Evolutionary conservation across 2,329 filamentous ascomycete genomes (phyloP).

Genomic region (Fusarium armeniacum): DNA sequence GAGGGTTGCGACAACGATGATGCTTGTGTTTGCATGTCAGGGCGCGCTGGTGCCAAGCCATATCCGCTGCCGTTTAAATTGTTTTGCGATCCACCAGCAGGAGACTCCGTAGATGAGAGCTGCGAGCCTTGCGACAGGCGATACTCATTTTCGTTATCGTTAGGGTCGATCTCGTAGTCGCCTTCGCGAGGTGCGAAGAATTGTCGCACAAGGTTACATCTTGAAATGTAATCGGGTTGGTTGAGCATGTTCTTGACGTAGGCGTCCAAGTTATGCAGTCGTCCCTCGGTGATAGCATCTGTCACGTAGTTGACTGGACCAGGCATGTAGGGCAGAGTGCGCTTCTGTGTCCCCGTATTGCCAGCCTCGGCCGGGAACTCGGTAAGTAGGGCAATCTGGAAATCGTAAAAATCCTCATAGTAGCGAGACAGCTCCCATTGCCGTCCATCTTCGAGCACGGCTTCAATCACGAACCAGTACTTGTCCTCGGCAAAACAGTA

Average conservation of each 20-base stretch:
- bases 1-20: conserved; percentile 56
- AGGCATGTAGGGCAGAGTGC: conserved; percentile 95
- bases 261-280: conserved; percentile 91
- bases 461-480: conserved; percentile 98
- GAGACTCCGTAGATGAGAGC: conserved; percentile 74
- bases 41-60: conserved; percentile 62
- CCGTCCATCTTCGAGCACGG: conserved; percentile 87
- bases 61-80: conserved; percentile 72
- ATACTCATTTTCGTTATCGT: conserved; percentile 80
- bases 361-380: conserved; percentile 94
- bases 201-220: conserved; percentile 85
- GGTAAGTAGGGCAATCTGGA: conserved; percentile 94
- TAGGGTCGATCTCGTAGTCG: conserved; percentile 92
- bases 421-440: conserved; percentile 95
- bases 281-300: conserved; percentile 95
- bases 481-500: conserved; percentile 98
- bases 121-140: conserved; percentile 79
- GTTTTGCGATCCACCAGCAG: conserved; percentile 70
- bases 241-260: conserved; percentile 93
- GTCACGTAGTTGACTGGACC: conserved; percentile 98
- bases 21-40: conserved; percentile 45
- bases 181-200: conserved; percentile 92
- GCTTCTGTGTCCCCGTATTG: conserved; percentile 81
- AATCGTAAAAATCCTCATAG: conserved; percentile 99
- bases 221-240: conserved; percentile 86